These are phyloP conservation scores for Stagonosporopsis cucurbitacearum DNA, from an alignment of 2,329 filamentous ascomycete species.

Conservation along the genomic window DNA sequence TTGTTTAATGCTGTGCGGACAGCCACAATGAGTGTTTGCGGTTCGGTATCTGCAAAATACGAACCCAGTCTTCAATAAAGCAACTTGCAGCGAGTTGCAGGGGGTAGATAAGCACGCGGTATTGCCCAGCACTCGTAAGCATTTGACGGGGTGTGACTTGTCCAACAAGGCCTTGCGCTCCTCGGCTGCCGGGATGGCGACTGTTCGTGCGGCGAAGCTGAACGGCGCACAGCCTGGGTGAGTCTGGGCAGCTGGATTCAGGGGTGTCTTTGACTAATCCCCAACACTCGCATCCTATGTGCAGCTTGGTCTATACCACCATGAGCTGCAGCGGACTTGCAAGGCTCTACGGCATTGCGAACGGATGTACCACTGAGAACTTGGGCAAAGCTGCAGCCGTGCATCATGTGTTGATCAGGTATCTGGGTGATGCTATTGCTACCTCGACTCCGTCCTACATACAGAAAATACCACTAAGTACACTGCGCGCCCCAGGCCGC, in stretches of 20 bases:
- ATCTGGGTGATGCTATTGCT: constrained; percentile 7
- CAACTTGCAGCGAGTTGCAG: neutral
- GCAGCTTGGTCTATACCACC: constrained; percentile 1
- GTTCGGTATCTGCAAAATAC: neutral
- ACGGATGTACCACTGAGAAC: neutral
- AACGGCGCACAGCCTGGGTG: neutral
- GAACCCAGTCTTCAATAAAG: neutral
- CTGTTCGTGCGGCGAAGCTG: constrained; percentile 9
- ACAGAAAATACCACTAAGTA: constrained; percentile 11
- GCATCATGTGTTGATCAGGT: neutral
- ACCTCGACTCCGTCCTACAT: constrained; percentile 13
- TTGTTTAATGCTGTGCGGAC: neutral
- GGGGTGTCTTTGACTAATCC: constrained; percentile 12
- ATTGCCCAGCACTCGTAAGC: constrained; percentile 8
- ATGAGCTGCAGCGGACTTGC: neutral
- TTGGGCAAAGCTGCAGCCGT: neutral
- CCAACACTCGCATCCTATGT: constrained; percentile 13
- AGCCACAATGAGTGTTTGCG: neutral
- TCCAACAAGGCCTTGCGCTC: constrained; percentile 4
- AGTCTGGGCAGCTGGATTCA: constrained; percentile 10
- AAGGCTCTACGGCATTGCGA: neutral
- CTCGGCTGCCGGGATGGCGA: constrained; percentile 4
- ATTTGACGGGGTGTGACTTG: neutral
- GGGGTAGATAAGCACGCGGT: constrained; percentile 11
- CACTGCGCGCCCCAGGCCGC: constrained; percentile 17